Conservation (phyloP, 2,329 filamentous ascomycete species). For the Cercospora zeina region DNA sequence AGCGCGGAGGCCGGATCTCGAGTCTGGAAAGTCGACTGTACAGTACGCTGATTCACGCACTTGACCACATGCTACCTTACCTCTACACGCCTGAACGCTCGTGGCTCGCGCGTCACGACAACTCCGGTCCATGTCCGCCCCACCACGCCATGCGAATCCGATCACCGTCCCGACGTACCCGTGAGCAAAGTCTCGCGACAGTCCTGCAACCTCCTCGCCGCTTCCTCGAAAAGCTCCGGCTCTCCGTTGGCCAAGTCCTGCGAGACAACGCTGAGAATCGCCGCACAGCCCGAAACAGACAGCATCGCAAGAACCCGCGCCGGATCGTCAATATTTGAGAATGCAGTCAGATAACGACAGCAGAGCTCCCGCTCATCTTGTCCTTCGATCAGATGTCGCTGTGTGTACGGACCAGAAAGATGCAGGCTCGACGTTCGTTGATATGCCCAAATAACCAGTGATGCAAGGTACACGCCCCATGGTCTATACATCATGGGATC, state of each 20-base stretch:
- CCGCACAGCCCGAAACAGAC: slow-evolving; percentile 77
- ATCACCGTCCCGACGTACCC: slow-evolving; percentile 1
- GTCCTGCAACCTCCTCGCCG: slow-evolving; percentile 73
- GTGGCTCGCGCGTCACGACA: neutral
- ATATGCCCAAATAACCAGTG: slow-evolving; percentile 88
- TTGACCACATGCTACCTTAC: no score
- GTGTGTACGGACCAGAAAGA: slow-evolving; percentile 18
- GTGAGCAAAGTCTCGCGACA: slow-evolving; percentile 50
- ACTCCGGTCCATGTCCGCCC: neutral
- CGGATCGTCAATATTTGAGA: slow-evolving; percentile 58
- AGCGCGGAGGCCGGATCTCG: no score
- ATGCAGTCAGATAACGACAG: slow-evolving; percentile 27
- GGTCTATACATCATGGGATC: slow-evolving; percentile 84
- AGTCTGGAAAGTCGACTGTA: no score
- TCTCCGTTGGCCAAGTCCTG: slow-evolving; percentile 77
- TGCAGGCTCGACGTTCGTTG: slow-evolving; percentile 62
- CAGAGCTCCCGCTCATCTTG: slow-evolving; percentile 25
- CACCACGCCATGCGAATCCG: neutral
- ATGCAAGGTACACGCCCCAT: slow-evolving; percentile 90
- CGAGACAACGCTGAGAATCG: slow-evolving; percentile 74
- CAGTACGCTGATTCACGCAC: no score
- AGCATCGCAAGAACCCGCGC: slow-evolving; percentile 71
- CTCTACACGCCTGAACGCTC: no score
- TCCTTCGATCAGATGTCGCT: slow-evolving; percentile 66
- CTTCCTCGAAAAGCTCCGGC: slow-evolving; percentile 88